A percentile compares a stretch with the other conserved stretches of the same genome.
phyloP scores from a whole-genome alignment of 768 basidiomycete species.

The Calocera viscosa region DNA sequence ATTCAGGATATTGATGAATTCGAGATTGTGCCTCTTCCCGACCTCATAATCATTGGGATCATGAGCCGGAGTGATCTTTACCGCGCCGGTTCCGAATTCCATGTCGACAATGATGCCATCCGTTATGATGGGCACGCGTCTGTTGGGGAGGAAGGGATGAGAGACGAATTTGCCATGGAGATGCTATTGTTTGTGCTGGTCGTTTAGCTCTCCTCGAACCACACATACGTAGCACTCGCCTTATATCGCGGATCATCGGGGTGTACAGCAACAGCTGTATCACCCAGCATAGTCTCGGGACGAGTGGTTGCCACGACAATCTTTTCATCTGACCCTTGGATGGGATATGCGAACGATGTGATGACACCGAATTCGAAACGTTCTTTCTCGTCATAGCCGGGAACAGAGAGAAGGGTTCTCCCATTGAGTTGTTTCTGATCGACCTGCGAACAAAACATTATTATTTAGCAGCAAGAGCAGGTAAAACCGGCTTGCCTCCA shows the following conservation, averaged over 20 bases:
- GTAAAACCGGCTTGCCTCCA: constrained; percentile 47
- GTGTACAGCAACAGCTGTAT: constrained; percentile 94
- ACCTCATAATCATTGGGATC: constrained; percentile 96
- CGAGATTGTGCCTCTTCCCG: constrained; percentile 71
- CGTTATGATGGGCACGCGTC: constrained; percentile 75
- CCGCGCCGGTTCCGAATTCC: constrained; percentile 93
- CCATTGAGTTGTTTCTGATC: constrained; percentile 84
- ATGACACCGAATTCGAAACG: constrained; percentile 95
- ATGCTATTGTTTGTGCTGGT: constrained; percentile 37
- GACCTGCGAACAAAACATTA: constrained; percentile 38
- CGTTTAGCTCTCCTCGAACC: neutral
- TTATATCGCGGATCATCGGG: constrained; percentile 84
- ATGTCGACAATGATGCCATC: constrained; percentile 82
- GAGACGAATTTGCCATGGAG: constrained; percentile 83
- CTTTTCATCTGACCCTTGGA: constrained; percentile 85
- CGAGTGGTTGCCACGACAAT: constrained; percentile 93
- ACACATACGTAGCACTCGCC: constrained; percentile 26
- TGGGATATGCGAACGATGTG: constrained; percentile 87
- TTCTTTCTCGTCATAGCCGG: constrained; percentile 91
- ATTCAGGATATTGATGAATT: constrained; percentile 89
- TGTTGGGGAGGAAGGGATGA: constrained; percentile 73
- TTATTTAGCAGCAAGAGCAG: neutral
- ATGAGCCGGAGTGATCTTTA: constrained; percentile 97
- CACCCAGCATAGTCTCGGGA: constrained; percentile 97
- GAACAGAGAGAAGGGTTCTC: constrained; percentile 73